phyloP scores from a whole-genome alignment of 2,329 filamentous ascomycete species.

The Phyllosticta citriasiana region DNA sequence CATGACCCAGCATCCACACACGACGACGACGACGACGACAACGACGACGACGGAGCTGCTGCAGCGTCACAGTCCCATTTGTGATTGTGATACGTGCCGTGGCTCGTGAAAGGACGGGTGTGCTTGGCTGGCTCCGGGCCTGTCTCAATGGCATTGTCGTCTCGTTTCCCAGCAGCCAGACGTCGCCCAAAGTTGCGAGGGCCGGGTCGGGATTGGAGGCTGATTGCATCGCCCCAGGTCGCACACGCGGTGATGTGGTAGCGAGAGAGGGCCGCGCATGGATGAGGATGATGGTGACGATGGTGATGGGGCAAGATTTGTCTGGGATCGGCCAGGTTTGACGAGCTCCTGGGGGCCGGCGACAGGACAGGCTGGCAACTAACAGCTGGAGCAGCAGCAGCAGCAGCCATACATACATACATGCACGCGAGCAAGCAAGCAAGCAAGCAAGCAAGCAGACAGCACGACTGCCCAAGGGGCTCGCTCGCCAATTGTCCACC shows the following conservation, averaged over 20 bases:
- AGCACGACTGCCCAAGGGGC: not conserved
- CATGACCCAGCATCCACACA: no score
- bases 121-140: not conserved
- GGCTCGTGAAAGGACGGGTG: not conserved
- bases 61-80: not conserved
- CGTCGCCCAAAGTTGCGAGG: slow-evolving; percentile 3
- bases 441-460: not conserved
- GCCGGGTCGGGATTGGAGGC: not conserved
- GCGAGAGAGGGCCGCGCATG: not conserved
- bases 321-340: not conserved
- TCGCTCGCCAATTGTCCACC: not conserved
- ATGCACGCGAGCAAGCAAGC: not conserved
- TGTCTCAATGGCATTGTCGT: not conserved
- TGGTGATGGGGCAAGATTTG: not conserved
- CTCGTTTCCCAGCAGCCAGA: slow-evolving; percentile 4
- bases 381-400: not conserved
- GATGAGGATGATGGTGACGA: not conserved
- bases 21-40: not conserved
- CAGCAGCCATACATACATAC: not conserved
- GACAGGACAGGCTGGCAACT: not conserved
- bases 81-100: not conserved
- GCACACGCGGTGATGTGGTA: not conserved
- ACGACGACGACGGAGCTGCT: not conserved
- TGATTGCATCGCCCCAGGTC: slow-evolving; percentile 7
- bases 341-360: not conserved